A percentile compares a stretch with the other conserved stretches of the same genome.
Conservation (phyloP, 208 protist species). For the Trypanosoma brucei region DNA sequence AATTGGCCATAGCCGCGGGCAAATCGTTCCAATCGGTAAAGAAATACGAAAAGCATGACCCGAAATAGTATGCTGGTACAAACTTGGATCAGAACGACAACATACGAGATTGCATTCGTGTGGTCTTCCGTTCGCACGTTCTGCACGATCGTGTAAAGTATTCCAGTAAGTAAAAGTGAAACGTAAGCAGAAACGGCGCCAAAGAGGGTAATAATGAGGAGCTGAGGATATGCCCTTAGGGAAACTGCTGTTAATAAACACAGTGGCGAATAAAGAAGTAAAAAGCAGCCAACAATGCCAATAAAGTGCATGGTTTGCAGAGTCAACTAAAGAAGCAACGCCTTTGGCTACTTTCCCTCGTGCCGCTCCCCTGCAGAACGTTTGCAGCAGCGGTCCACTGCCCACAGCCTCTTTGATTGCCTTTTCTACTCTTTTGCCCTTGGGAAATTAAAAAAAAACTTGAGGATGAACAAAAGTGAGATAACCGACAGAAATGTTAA, state of each 20-base stretch:
- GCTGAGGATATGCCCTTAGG: conserved; percentile 10
- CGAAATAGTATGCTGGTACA: conserved; percentile 20
- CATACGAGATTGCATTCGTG: neutral
- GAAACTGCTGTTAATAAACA: neutral
- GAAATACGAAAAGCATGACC: conserved; percentile 17
- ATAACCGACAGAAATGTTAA: no score
- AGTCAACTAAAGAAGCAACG: no score
- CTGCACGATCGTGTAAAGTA: conserved; percentile 8
- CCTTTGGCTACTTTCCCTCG: no score
- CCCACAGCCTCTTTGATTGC: no score
- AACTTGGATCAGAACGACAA: conserved; percentile 28
- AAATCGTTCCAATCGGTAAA: conserved; percentile 28
- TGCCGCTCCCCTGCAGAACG: no score
- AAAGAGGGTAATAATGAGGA: conserved; percentile 8
- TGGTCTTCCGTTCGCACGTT: neutral
- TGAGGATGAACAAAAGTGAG: no score
- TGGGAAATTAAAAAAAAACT: no score
- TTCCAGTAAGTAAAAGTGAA: conserved; percentile 14
- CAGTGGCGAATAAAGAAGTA: conserved; percentile 17
- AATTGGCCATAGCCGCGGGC: conserved; percentile 26
- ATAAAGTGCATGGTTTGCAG: conserved; percentile 11
- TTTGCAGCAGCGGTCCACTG: no score
- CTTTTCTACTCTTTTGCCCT: no score
- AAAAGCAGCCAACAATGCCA: conserved; percentile 14
- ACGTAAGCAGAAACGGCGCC: conserved; percentile 13